phyloP scores from a whole-genome alignment of 371 early-diverging fungal species.

The Modicella reniformis region DNA sequence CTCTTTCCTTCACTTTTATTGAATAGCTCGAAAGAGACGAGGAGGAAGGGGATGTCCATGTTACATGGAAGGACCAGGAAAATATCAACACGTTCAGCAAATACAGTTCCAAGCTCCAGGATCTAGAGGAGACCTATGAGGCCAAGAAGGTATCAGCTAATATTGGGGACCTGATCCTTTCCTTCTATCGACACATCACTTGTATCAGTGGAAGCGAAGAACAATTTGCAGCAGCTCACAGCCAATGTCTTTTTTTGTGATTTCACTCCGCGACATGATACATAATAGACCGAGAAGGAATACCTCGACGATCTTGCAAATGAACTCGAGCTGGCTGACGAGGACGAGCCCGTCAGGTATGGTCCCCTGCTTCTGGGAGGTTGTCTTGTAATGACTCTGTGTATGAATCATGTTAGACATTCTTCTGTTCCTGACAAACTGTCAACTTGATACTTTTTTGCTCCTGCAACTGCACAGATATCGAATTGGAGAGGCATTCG shows the following conservation, averaged over 20 bases:
- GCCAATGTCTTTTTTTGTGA: not conserved
- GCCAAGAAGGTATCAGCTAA: slow-evolving; percentile 75
- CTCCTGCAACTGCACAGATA: slow-evolving; percentile 60
- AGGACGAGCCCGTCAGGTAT: slow-evolving; percentile 81
- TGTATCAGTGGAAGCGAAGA: too few relatives aligned
- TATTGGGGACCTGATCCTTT: not conserved
- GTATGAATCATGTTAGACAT: not conserved
- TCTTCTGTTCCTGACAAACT: not conserved
- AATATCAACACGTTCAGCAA: slow-evolving; percentile 93
- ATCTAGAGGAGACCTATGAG: slow-evolving; percentile 82
- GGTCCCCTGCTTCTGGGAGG: not conserved
- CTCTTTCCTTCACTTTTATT: not conserved
- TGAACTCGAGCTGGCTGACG: slow-evolving; percentile 93
- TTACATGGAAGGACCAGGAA: slow-evolving; percentile 93
- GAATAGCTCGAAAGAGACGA: slow-evolving; percentile 70
- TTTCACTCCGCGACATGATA: slow-evolving; percentile 7
- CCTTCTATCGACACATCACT: too few relatives aligned
- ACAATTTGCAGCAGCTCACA: not conserved
- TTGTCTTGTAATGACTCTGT: slow-evolving; percentile 1
- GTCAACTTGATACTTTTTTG: not conserved
- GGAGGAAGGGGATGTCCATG: slow-evolving; percentile 88
- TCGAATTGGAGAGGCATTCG: slow-evolving; percentile 90
- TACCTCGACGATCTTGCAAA: slow-evolving; percentile 89
- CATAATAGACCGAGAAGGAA: slow-evolving; percentile 77
- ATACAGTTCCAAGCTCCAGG: slow-evolving; percentile 80